phyloP scores from a whole-genome alignment of 148 eudicot species.

The Persicaria tinctoria region DNA sequence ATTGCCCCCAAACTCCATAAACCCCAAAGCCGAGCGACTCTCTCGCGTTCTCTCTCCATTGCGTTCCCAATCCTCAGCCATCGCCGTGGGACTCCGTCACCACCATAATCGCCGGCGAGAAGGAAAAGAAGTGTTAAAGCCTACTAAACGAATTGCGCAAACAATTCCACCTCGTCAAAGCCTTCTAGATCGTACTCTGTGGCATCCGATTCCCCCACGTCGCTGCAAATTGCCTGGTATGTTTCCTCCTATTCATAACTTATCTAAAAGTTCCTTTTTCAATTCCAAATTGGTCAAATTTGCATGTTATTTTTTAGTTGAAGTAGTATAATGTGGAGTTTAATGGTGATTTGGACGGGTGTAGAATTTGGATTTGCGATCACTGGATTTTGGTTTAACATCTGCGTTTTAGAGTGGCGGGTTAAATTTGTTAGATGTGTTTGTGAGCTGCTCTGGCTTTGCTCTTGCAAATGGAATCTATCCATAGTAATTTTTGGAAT shows the following conservation, averaged over 20 bases:
- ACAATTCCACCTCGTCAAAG: conserved; percentile 89
- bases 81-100: background rate
- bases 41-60: background rate
- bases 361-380: background rate
- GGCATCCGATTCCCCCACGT: conserved; percentile 89
- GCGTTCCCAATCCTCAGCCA: background rate
- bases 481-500: background rate
- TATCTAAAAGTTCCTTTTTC: background rate
- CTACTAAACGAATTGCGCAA: conserved; percentile 71
- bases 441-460: too few species aligned
- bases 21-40: too few species aligned
- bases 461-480: too few species aligned
- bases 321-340: background rate
- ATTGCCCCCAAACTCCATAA: background rate
- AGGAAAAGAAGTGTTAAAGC: background rate
- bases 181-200: conserved; percentile 77
- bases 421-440: too few species aligned
- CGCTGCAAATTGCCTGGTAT: conserved; percentile 84
- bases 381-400: too few species aligned
- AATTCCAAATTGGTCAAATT: background rate
- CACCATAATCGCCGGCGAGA: background rate
- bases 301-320: background rate
- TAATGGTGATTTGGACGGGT: background rate
- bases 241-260: background rate
- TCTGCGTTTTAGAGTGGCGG: too few species aligned